Conservation (phyloP, 768 basidiomycete species). For the Lactarius hatsudake region DNA sequence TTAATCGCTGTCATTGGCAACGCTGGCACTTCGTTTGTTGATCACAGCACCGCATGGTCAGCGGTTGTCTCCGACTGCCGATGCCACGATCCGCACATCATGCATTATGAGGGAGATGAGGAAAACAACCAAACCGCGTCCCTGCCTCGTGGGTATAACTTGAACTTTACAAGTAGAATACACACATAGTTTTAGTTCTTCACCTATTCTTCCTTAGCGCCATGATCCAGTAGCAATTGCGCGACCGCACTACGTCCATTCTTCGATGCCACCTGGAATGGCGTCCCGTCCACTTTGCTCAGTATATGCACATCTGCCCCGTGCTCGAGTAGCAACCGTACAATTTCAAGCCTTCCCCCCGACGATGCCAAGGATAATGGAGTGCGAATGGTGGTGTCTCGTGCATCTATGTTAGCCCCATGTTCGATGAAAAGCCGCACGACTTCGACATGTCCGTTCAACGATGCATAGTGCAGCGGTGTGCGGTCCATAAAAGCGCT, state of each 20-base stretch:
- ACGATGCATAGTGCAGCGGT: not conserved
- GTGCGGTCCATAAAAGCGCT: not conserved
- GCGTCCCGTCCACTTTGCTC: not conserved
- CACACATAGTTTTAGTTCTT: too few species aligned
- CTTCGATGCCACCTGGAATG: not conserved
- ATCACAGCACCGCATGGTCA: too few species aligned
- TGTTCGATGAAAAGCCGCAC: not conserved
- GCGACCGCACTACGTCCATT: not conserved
- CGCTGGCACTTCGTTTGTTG: too few species aligned
- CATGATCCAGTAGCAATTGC: not conserved
- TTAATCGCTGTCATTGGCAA: too few species aligned
- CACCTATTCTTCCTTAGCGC: not conserved
- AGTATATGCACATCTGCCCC: not conserved
- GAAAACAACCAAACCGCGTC: too few species aligned
- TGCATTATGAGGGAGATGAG: too few species aligned
- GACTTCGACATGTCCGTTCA: not conserved
- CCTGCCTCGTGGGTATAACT: too few species aligned
- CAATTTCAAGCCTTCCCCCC: not conserved
- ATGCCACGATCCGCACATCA: too few species aligned
- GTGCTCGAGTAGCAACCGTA: not conserved
- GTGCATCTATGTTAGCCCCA: not conserved
- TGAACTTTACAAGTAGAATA: too few species aligned
- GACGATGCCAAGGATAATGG: not conserved
- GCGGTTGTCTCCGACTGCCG: too few species aligned
- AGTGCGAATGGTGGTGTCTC: not conserved